Conservation (phyloP, 2,329 filamentous ascomycete species). For the Camptophora hylomeconis region DNA sequence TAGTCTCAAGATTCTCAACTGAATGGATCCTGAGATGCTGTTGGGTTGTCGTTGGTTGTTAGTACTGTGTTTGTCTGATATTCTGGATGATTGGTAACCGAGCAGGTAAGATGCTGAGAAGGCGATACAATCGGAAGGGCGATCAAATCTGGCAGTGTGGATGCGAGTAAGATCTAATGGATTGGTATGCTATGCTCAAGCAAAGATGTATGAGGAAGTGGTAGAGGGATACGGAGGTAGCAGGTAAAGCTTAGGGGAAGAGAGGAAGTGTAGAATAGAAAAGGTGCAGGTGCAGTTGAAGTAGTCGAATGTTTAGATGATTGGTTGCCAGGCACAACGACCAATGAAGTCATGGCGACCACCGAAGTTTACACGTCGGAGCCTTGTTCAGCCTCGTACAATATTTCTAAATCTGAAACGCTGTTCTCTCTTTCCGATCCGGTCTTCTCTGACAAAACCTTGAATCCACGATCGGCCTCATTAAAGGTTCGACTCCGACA, state of each 20-base stretch:
- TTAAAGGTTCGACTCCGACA: too few relatives aligned
- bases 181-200: slow-evolving; percentile 23
- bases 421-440: too few relatives aligned
- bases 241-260: slow-evolving; percentile 17
- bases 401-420: too few relatives aligned
- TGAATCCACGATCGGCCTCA: too few relatives aligned
- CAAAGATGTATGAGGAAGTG: slow-evolving; percentile 22
- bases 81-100: slow-evolving; percentile 24
- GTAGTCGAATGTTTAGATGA: too few relatives aligned
- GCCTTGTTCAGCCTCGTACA: too few relatives aligned
- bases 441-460: too few relatives aligned
- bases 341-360: too few relatives aligned
- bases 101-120: slow-evolving; percentile 17
- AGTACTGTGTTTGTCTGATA: slow-evolving; percentile 18
- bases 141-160: slow-evolving; percentile 20
- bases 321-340: too few relatives aligned
- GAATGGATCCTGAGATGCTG: slow-evolving; percentile 24
- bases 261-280: slow-evolving; percentile 16
- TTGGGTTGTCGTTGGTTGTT: slow-evolving; percentile 20
- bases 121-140: slow-evolving; percentile 22
- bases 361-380: too few relatives aligned
- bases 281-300: too few relatives aligned
- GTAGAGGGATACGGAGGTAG: slow-evolving; percentile 21
- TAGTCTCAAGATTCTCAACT: slow-evolving; percentile 25
- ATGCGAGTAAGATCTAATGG: slow-evolving; percentile 24